phyloP scores from a whole-genome alignment of 2,329 filamentous ascomycete species.

The Hymenoscyphus fructigenus region DNA sequence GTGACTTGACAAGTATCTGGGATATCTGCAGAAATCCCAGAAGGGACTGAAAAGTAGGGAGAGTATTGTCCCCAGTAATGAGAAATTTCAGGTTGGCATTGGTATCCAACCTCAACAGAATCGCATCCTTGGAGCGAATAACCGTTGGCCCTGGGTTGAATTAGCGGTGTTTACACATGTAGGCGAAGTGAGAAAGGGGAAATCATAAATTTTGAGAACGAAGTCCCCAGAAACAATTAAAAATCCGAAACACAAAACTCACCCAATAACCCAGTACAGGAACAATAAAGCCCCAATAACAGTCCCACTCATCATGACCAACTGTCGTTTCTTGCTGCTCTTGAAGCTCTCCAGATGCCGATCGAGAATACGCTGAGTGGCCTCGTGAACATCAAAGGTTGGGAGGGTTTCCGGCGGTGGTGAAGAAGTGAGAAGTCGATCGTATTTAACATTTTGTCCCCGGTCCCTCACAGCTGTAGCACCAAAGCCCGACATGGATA shows the following conservation, averaged over 20 bases:
- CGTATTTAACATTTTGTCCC: slow-evolving; percentile 23
- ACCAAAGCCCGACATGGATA: slow-evolving; percentile 2
- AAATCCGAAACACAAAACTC: slow-evolving; percentile 12
- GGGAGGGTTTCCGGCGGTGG: neutral
- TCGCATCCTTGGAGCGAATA: slow-evolving; percentile 30
- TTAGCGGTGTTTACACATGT: neutral
- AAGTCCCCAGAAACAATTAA: neutral
- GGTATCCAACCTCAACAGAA: slow-evolving; percentile 32
- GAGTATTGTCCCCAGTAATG: slow-evolving; percentile 80
- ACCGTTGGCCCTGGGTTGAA: slow-evolving; percentile 18
- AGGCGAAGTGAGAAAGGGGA: neutral
- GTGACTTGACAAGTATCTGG: slow-evolving; percentile 71
- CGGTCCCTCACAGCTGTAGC: neutral
- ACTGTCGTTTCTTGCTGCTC: slow-evolving; percentile 21
- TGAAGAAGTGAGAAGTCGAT: slow-evolving; percentile 17
- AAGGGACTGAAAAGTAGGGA: slow-evolving; percentile 76
- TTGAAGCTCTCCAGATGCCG: slow-evolving; percentile 23
- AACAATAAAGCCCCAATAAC: slow-evolving; percentile 25
- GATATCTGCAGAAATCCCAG: slow-evolving; percentile 57
- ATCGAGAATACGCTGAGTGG: slow-evolving; percentile 19
- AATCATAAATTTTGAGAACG: neutral
- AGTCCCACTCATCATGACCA: slow-evolving; percentile 19
- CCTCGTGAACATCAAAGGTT: slow-evolving; percentile 16
- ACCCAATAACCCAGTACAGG: slow-evolving; percentile 28
- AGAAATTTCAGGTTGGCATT: slow-evolving; percentile 35